Evolutionary conservation across 495 filamentous ascomycete species (phyloP).

Genomic region (Cercophora newfieldiana): DNA sequence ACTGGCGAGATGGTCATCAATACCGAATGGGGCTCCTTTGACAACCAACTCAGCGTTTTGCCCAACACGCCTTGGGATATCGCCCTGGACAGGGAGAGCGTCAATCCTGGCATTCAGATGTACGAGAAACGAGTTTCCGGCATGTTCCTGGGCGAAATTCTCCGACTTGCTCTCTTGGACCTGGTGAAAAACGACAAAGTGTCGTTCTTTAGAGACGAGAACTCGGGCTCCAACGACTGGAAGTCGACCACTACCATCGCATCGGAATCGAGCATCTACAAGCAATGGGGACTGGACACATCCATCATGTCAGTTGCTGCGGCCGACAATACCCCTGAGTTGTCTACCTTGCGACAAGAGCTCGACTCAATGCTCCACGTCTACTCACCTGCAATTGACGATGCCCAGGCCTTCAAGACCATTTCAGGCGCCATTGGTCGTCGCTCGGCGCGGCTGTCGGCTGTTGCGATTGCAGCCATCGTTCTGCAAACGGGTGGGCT

Average conservation of each 20-base stretch:
- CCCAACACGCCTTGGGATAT: slow-evolving; percentile 84
- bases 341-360: slow-evolving; percentile 67
- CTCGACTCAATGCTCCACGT: slow-evolving; percentile 75
- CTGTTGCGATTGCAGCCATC: slow-evolving; percentile 81
- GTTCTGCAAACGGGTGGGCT: slow-evolving; percentile 73
- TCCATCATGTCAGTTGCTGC: slow-evolving; percentile 79
- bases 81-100: slow-evolving; percentile 72
- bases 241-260: slow-evolving; percentile 67
- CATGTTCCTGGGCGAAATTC: slow-evolving; percentile 97
- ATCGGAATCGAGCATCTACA: slow-evolving; percentile 64
- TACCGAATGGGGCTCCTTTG: slow-evolving; percentile 97
- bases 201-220: slow-evolving; percentile 67
- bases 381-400: slow-evolving; percentile 66
- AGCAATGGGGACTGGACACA: slow-evolving; percentile 88
- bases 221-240: slow-evolving; percentile 62
- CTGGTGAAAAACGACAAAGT: slow-evolving; percentile 61
- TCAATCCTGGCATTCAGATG: slow-evolving; percentile 96
- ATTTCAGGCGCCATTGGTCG: slow-evolving; percentile 82
- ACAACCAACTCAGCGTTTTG: slow-evolving; percentile 84
- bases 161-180: slow-evolving; percentile 71
- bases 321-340: slow-evolving; percentile 65
- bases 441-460: slow-evolving; percentile 84
- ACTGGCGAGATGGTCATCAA: slow-evolving; percentile 97
- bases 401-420: slow-evolving; percentile 78
- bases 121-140: slow-evolving; percentile 98